A percentile compares a stretch with the other conserved stretches of the same genome.
Conservation (phyloP, 1,139 yeast genomes). For the Saccharomyces hybrid region DNA sequence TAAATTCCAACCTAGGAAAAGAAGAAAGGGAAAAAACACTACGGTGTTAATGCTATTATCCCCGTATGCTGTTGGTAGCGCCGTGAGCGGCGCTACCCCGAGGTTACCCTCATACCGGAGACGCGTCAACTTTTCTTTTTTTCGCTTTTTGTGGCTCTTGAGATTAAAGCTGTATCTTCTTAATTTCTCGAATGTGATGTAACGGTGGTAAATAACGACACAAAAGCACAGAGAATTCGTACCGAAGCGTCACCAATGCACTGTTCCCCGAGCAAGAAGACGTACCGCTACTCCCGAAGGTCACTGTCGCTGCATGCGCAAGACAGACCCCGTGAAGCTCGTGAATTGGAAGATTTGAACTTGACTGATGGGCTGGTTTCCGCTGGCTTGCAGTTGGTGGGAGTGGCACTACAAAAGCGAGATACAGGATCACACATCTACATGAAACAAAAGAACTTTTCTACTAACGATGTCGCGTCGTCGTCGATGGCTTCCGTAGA, state of each 20-base stretch:
- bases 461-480: conserved; percentile 5
- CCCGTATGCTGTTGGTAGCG: neutral
- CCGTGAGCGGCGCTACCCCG: neutral
- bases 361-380: conserved; percentile 3
- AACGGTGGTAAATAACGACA: neutral
- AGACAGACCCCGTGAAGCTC: neutral
- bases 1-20: neutral
- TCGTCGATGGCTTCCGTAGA: neutral
- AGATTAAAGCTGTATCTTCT: neutral
- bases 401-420: conserved; percentile 2
- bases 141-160: neutral
- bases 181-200: neutral
- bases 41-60: conserved; percentile 2
- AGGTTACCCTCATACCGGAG: neutral
- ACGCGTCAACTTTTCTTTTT: neutral
- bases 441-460: conserved; percentile 6
- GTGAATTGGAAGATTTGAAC: neutral
- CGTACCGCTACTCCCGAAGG: neutral
- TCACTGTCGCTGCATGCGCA: neutral
- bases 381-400: conserved; percentile 4
- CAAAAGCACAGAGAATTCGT: neutral
- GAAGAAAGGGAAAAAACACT: neutral
- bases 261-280: neutral
- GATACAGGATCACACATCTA: neutral
- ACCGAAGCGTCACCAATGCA: neutral